Evolutionary conservation across 345 rosid genomes (phyloP).

Genomic region (Murraya koenigii): DNA sequence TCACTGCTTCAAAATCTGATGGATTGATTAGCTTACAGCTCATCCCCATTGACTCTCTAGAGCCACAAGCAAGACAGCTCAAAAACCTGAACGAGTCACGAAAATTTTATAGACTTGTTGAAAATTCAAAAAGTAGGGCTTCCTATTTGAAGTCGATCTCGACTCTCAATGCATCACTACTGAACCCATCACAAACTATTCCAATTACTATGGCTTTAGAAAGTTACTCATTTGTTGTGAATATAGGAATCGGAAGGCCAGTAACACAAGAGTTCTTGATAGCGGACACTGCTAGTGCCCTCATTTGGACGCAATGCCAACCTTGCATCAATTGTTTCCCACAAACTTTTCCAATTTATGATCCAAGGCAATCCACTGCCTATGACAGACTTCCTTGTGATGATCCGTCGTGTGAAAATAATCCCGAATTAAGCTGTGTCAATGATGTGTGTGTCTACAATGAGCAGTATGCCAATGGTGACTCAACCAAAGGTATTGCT

Average conservation of each 20-base stretch:
- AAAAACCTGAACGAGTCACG: not conserved
- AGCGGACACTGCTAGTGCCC: slow-evolving; percentile 7
- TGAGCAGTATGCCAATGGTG: slow-evolving; percentile 7
- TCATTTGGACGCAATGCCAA: slow-evolving; percentile 25
- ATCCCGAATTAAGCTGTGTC: slow-evolving; percentile 5
- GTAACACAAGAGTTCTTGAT: not conserved
- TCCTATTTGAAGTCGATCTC: not conserved
- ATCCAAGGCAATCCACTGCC: slow-evolving; percentile 1
- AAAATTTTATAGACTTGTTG: not conserved
- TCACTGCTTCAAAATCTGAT: not conserved
- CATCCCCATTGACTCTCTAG: not conserved
- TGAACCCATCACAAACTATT: too few relatives aligned
- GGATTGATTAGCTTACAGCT: not conserved
- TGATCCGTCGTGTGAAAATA: slow-evolving; percentile 6
- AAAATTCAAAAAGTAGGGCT: not conserved
- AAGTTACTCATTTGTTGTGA: too few relatives aligned
- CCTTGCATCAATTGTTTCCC: slow-evolving; percentile 25
- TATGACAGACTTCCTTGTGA: slow-evolving; percentile 14
- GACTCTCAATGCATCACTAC: too few relatives aligned
- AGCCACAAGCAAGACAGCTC: not conserved
- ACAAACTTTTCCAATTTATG: not conserved
- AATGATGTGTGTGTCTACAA: slow-evolving; percentile 6
- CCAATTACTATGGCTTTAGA: too few relatives aligned
- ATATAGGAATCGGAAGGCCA: too few relatives aligned
- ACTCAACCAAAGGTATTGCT: slow-evolving; percentile 2